Evolutionary conservation across 2,329 filamentous ascomycete species (phyloP).

Genomic region (Penicillium sp.): DNA sequence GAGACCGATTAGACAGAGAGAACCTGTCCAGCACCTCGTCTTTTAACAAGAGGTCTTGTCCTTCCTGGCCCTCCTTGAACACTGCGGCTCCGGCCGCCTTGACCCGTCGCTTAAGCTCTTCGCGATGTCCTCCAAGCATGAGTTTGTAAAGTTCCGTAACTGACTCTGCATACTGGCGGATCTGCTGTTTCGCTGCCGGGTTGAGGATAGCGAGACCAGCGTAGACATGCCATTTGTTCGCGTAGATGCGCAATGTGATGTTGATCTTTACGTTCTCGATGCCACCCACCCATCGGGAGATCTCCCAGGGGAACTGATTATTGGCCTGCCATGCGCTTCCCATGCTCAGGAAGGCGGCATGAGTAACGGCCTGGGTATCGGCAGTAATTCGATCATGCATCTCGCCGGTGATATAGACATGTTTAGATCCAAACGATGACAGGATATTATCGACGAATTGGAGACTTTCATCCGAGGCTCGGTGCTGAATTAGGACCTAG

Average conservation of each 20-base stretch:
- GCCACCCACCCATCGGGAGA: constrained; percentile 91
- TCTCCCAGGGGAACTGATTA: constrained; percentile 95
- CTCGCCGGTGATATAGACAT: constrained; percentile 82
- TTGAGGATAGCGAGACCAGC: constrained; percentile 96
- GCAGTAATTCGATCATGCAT: constrained; percentile 97
- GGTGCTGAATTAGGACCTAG: constrained; percentile 84
- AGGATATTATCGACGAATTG: constrained; percentile 80
- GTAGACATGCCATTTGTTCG: constrained; percentile 99
- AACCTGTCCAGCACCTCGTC: constrained; percentile 88
- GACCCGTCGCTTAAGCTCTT: constrained; percentile 75
- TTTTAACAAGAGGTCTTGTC: constrained; percentile 69
- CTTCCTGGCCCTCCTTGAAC: constrained; percentile 58
- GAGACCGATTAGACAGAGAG: constrained; percentile 72
- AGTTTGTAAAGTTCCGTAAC: constrained; percentile 96
- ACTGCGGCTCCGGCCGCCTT: constrained; percentile 78
- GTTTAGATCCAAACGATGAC: constrained; percentile 79
- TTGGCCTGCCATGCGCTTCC: constrained; percentile 97
- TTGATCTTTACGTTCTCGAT: constrained; percentile 99
- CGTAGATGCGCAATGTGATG: constrained; percentile 94
- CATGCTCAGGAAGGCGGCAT: constrained; percentile 96
- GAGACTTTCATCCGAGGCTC: constrained; percentile 76
- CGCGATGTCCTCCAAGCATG: constrained; percentile 83
- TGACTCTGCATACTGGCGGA: constrained; percentile 87
- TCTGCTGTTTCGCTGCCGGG: constrained; percentile 87
- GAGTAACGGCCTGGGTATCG: constrained; percentile 96